Base-by-base conservation (phyloP, 176 grass and related monocot species). In the Raddia distichophylla region DNA sequence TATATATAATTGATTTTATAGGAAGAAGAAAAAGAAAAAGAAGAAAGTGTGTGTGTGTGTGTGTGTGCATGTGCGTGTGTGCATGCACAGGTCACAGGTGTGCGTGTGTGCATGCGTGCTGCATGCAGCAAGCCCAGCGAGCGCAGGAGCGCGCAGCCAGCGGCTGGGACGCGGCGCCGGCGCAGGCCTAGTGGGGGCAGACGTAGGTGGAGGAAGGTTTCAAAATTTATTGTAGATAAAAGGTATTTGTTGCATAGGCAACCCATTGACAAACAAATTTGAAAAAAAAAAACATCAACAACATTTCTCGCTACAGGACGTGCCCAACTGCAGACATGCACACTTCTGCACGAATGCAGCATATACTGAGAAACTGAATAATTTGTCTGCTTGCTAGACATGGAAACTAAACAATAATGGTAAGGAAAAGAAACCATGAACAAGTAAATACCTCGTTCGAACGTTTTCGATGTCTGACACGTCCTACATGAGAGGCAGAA, bases 381-480 rank as follows among this genome's bases (percentile, higher is more conserved):
- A 18, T 61, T 22, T 67, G n/a, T 17, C 40, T 14, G 7, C 18
- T 70, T 71, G 48, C 48, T 64, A 33, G 50, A 42, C 34, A 1
- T 42, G 16, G 27, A 71, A 76, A 66, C 17, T 78, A 48, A 66
- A 47, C 65, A 40, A 60, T 18, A 66, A 45, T 5, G 6, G 12
- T 7, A 74, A 5, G 7, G 46, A 68, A n/a, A 55, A 54, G 43
- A 2, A 43, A 62, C 19, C 40, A 49, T 19, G n/a, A 58, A 16
- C 16, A 52, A 81, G 60, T 35, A 74, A 67, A 64, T 69, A 91
- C 92, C 89, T 94, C 92, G 60, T 58, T 71, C 32, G 76, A 15
- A 9, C 69, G 80, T 76, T 64, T 89, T 45, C 92, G 83, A 49
- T 88, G 86, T 32, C 92, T 94, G 49, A 65, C 80, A 76, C 92